Percentiles rank a stretch among this genome's conserved stretches.
Conservation (phyloP, 2,329 filamentous ascomycete genomes). For the Zarea fungicola region DNA sequence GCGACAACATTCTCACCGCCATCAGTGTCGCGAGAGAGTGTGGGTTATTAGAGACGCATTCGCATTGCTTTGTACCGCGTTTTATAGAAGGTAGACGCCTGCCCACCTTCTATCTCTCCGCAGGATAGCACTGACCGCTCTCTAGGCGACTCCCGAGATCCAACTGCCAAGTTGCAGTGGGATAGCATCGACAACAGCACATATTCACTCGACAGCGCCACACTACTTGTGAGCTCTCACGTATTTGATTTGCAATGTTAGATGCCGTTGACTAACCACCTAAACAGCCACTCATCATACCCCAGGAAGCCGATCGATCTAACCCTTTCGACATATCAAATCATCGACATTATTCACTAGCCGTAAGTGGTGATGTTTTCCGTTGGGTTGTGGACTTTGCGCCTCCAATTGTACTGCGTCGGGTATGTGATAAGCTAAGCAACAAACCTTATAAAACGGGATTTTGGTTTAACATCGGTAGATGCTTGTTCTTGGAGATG, state of each 20-base stretch:
- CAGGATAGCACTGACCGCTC: not conserved
- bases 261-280: not conserved
- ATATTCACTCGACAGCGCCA: slow-evolving; percentile 72
- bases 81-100: slow-evolving; percentile 62
- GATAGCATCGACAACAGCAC: slow-evolving; percentile 88
- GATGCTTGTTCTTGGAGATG: slow-evolving; percentile 87
- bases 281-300: slow-evolving; percentile 61
- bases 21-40: slow-evolving; percentile 94
- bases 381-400: slow-evolving; percentile 94
- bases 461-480: slow-evolving; percentile 29
- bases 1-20: slow-evolving; percentile 94
- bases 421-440: slow-evolving; percentile 38
- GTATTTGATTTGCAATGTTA: not conserved
- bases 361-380: slow-evolving; percentile 89
- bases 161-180: slow-evolving; percentile 73
- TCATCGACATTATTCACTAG: slow-evolving; percentile 78
- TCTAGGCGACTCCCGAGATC: slow-evolving; percentile 64
- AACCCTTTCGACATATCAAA: slow-evolving; percentile 80
- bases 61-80: slow-evolving; percentile 89
- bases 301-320: slow-evolving; percentile 70
- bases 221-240: slow-evolving; percentile 53
- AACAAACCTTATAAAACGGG: not conserved
- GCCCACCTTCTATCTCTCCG: not conserved
- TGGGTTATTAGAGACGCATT: slow-evolving; percentile 69
- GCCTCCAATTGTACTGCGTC: slow-evolving; percentile 68